A percentile compares a stretch with the other conserved stretches of the same genome.
phyloP scores from a whole-genome alignment of 2,329 filamentous ascomycete species.

The Penicillium sp. region DNA sequence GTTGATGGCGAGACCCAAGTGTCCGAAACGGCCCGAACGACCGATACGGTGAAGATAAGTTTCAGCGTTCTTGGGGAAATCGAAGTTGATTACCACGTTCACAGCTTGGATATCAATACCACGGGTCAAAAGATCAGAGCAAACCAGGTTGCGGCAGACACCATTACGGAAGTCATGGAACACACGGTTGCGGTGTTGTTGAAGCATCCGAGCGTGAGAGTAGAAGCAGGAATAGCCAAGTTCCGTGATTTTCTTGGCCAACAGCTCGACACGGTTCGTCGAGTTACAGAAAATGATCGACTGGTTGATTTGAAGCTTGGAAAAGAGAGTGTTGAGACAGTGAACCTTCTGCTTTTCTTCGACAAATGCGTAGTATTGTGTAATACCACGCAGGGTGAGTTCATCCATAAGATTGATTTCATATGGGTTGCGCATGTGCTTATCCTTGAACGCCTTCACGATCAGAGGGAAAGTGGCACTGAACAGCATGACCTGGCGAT shows the following conservation, averaged over 20 bases:
- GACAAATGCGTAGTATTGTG: slow-evolving; percentile 98
- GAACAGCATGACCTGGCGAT: slow-evolving; percentile 99
- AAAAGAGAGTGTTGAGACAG: slow-evolving; percentile 97
- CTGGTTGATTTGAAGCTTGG: slow-evolving; percentile 98
- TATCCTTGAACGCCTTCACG: slow-evolving; percentile 96
- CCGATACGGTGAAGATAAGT: slow-evolving; percentile 98
- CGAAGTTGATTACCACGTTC: slow-evolving; percentile 99
- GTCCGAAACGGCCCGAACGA: slow-evolving; percentile 94
- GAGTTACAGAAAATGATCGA: slow-evolving; percentile 99
- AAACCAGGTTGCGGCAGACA: slow-evolving; percentile 96
- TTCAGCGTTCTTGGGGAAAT: slow-evolving; percentile 99
- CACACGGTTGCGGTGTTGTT: slow-evolving; percentile 94
- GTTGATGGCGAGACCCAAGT: slow-evolving; percentile 96
- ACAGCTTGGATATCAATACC: slow-evolving; percentile 99
- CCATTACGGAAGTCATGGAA: slow-evolving; percentile 99
- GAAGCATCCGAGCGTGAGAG: slow-evolving; percentile 96
- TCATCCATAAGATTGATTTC: slow-evolving; percentile 99
- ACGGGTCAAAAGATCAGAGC: slow-evolving; percentile 93
- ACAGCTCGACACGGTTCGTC: slow-evolving; percentile 93
- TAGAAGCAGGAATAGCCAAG: slow-evolving; percentile 99
- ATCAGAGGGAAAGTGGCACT: slow-evolving; percentile 96
- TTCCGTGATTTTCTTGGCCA: slow-evolving; percentile 99
- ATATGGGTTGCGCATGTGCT: slow-evolving; percentile 94
- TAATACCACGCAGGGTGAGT: slow-evolving; percentile 95
- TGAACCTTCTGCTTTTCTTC: slow-evolving; percentile 99